Base-by-base conservation (phyloP, 177 flowering plant species). In the Vitis hybrid region DNA sequence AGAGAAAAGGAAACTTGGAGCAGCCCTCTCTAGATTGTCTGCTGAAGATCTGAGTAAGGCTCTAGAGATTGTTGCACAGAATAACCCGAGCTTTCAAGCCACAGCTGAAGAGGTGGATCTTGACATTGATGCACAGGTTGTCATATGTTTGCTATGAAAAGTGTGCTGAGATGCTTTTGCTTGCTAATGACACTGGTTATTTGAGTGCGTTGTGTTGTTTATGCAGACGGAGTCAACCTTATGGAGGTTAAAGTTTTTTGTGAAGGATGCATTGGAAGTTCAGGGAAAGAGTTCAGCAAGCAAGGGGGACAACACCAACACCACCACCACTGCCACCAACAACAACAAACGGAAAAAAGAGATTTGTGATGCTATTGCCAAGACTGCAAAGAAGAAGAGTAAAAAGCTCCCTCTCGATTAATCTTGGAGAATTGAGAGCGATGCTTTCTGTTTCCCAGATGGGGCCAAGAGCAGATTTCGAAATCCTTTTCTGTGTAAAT, bases 61-160 rank as follows among this genome's bases (percentile, higher is more conserved):
- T 10, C 64, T 91, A 68, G 86, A 90, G 62, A 91, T 93, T 32
- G 88, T 94, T 76, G 89, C 96, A 58, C 82, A 88, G 71, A 74
- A 69, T 68, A 84, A 91, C 71, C 91, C 99, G 1, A 74, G 63
- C 60, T 93, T 93, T 69, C 87, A 79, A 78, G 79, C 93, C 40
- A 78, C 82, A 1, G 88, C 89, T 10, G 87, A 85, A 70, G 90
- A 87, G 68, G 97, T 94, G 72, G 88, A 93, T 61, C 87, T 94
- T 34, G 90, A 91, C 83, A 85, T 94, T n/a, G 93, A 93, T 83
- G 90, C 89, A 65, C 95, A 83, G 97, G 97, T 94, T 9, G 64
- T 34, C 10, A 56, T 61, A 18, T 2, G 6, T 52, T 15, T 59
- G 52, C 5, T 8, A 15, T 6, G 14, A 15, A 15, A 3, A 5